Percentiles rank a stretch among this genome's conserved stretches.
phyloP scores from a whole-genome alignment of 2,329 filamentous ascomycete genomes.

The Coniochaeta sp. region DNA sequence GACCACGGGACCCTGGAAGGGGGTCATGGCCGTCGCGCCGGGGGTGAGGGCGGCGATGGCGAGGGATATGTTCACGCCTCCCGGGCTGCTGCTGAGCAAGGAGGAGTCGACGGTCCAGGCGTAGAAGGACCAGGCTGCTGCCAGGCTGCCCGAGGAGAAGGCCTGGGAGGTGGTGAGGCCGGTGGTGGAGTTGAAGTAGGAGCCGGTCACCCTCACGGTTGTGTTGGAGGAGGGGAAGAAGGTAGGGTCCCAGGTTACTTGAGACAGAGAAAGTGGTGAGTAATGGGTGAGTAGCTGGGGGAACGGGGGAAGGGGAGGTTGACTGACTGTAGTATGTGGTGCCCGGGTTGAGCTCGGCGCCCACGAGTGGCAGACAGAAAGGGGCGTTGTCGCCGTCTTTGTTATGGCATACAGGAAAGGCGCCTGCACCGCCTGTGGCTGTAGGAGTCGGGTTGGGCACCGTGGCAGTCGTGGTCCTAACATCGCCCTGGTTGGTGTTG shows the following conservation, averaged over 20 bases:
- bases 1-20: constrained; percentile 32
- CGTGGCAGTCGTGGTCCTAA: constrained; percentile 29
- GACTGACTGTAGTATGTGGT: constrained; percentile 43
- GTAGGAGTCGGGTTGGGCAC: constrained; percentile 36
- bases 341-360: constrained; percentile 34
- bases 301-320: background rate
- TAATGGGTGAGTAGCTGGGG: background rate
- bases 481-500: constrained; percentile 19
- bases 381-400: constrained; percentile 37
- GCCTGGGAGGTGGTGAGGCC: constrained; percentile 17
- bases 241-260: constrained; percentile 50
- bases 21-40: constrained; percentile 17
- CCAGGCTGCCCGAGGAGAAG: constrained; percentile 25
- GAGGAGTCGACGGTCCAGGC: constrained; percentile 31
- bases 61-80: constrained; percentile 38
- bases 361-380: constrained; percentile 40
- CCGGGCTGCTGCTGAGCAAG: constrained; percentile 25
- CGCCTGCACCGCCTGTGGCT: constrained; percentile 33
- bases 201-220: constrained; percentile 26
- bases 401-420: constrained; percentile 44
- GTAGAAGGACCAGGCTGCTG: constrained; percentile 38
- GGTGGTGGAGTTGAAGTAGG: constrained; percentile 31
- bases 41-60: constrained; percentile 31
- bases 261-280: background rate
- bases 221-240: constrained; percentile 37